Conservation (phyloP, 2,329 filamentous ascomycete genomes). For the Sporothrix mexicana region DNA sequence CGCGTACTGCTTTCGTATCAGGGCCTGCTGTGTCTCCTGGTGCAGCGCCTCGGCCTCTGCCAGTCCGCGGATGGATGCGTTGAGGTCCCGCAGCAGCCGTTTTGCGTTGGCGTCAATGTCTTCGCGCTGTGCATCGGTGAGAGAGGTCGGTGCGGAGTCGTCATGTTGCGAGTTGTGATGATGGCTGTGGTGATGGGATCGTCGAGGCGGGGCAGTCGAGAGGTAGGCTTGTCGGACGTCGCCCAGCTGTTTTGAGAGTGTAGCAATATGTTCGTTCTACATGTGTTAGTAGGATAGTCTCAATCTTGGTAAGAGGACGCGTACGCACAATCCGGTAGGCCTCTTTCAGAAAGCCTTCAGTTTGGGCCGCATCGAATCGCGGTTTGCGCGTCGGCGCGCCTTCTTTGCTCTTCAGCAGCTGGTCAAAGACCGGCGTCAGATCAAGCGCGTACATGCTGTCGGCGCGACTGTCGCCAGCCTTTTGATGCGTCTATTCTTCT, state of each 20-base stretch:
- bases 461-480: not conserved
- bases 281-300: not conserved
- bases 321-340: conserved; percentile 83
- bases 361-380: conserved; percentile 55
- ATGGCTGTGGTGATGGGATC: conserved; percentile 54
- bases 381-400: conserved; percentile 36
- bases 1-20: conserved; percentile 69
- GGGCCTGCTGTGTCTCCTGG: conserved; percentile 72
- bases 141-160: conserved; percentile 53
- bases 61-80: conserved; percentile 77
- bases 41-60: conserved; percentile 83
- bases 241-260: conserved; percentile 78
- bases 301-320: too few species aligned
- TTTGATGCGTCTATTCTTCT: not conserved
- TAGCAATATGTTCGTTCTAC: conserved; percentile 83
- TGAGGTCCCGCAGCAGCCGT: conserved; percentile 81
- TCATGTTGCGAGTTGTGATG: conserved; percentile 51
- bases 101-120: conserved; percentile 88
- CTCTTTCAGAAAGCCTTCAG: conserved; percentile 91
- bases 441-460: conserved; percentile 52
- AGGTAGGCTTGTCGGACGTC: conserved; percentile 90
- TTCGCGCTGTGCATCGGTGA: conserved; percentile 83
- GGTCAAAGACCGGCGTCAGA: conserved; percentile 71
- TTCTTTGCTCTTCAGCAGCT: conserved; percentile 60
- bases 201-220: conserved; percentile 72